Percentiles rank a stretch among this genome's conserved stretches.
Evolutionary conservation across 148 eudicot genomes (phyloP).

Genomic region (Arctostaphylos glauca): DNA sequence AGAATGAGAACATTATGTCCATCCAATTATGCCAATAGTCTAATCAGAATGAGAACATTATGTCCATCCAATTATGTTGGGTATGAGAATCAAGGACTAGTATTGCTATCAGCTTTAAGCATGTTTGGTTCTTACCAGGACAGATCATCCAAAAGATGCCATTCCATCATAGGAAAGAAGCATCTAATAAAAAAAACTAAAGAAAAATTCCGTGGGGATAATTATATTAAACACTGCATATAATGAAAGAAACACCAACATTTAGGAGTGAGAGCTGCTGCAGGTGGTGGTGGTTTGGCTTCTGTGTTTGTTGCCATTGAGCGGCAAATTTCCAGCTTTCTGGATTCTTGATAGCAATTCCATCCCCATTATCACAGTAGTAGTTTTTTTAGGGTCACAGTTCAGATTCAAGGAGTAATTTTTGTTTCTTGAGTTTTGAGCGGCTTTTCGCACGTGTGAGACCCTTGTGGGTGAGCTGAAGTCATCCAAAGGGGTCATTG

Average conservation of each 20-base stretch:
- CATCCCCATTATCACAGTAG: neutral
- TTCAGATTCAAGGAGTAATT: too few species aligned
- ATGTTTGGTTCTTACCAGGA: neutral
- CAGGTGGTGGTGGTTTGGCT: neutral
- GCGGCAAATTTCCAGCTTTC: neutral
- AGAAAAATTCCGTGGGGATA: neutral
- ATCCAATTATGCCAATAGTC: neutral
- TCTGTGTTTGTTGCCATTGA: neutral
- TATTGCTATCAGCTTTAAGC: neutral
- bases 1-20: neutral
- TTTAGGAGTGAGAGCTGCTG: neutral
- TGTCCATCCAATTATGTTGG: neutral
- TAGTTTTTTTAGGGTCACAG: too few species aligned
- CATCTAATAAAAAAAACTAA: neutral
- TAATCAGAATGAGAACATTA: neutral
- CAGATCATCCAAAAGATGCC: neutral
- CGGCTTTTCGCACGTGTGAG: too few species aligned
- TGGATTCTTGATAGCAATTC: neutral
- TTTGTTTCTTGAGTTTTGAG: too few species aligned
- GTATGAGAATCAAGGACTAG: neutral
- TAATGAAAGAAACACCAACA: neutral
- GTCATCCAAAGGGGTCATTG: too few species aligned
- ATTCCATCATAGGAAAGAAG: neutral
- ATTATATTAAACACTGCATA: neutral
- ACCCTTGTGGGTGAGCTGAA: too few species aligned